phyloP scores from a whole-genome alignment of 208 protist genomes.

The Crithidia sp. region DNA sequence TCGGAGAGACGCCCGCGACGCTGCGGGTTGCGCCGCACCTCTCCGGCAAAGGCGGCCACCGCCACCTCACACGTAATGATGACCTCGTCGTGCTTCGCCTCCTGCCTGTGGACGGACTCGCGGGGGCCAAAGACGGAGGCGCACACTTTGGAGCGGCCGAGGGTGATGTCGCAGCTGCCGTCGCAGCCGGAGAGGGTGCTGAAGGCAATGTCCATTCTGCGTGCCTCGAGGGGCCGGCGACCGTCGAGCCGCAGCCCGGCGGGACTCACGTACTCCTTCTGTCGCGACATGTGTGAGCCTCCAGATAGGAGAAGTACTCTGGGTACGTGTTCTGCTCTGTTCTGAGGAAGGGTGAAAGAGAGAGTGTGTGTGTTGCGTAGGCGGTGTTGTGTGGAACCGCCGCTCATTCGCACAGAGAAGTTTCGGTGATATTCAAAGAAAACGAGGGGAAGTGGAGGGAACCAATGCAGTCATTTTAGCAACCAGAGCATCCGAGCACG shows the following conservation, averaged over 20 bases:
- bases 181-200: slow-evolving; percentile 65
- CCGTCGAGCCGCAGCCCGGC: slow-evolving; percentile 84
- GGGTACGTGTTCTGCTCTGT: not conserved
- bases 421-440: no score
- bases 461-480: no score
- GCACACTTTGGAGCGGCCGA: slow-evolving; percentile 67
- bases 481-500: no score
- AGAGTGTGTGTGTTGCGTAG: no score
- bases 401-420: no score
- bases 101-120: slow-evolving; percentile 58
- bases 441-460: no score
- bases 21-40: slow-evolving; percentile 66
- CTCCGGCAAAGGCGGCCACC: slow-evolving; percentile 80
- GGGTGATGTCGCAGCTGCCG: slow-evolving; percentile 73
- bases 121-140: slow-evolving; percentile 77
- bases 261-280: slow-evolving; percentile 85
- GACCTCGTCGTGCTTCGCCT: slow-evolving; percentile 66
- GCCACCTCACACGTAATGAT: slow-evolving; percentile 83
- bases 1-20: slow-evolving; percentile 62
- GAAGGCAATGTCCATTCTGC: slow-evolving; percentile 69
- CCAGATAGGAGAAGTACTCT: not conserved
- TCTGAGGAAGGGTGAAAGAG: no score
- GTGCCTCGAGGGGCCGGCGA: slow-evolving; percentile 69
- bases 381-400: no score
- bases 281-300: slow-evolving; percentile 43